Conservation (phyloP, 441 rosid genomes). For the Euphorbia corollata region DNA sequence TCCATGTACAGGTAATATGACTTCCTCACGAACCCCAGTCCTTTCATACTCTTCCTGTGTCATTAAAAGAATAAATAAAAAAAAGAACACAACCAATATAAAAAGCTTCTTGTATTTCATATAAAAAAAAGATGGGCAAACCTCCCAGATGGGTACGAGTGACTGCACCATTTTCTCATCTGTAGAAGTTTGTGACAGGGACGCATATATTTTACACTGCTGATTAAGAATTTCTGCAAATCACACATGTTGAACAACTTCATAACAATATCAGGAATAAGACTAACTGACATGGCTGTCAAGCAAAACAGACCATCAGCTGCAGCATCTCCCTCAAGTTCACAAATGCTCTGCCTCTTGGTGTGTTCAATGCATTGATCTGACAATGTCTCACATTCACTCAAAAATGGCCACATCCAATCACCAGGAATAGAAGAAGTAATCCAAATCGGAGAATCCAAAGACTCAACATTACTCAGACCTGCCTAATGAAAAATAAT, state of each 20-base stretch:
- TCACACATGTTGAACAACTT: slow-evolving; percentile 17
- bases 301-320: slow-evolving; percentile 53
- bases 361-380: slow-evolving; percentile 33
- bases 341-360: slow-evolving; percentile 73
- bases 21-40: slow-evolving; percentile 52
- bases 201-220: slow-evolving; percentile 47
- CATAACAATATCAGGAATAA: slow-evolving; percentile 17
- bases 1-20: slow-evolving; percentile 56
- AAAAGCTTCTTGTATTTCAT: slow-evolving; percentile 5
- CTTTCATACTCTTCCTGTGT: slow-evolving; percentile 80
- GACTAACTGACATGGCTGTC: slow-evolving; percentile 9
- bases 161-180: slow-evolving; percentile 95
- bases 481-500: slow-evolving; percentile 51
- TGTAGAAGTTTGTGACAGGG: slow-evolving; percentile 66
- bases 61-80: slow-evolving; percentile 20
- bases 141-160: slow-evolving; percentile 98
- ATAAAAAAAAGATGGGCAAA: slow-evolving; percentile 26
- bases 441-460: slow-evolving; percentile 54
- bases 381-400: slow-evolving; percentile 39
- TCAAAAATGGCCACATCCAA: slow-evolving; percentile 64
- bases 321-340: slow-evolving; percentile 88
- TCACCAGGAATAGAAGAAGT: slow-evolving; percentile 67
- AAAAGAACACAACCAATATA: slow-evolving; percentile 16
- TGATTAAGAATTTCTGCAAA: slow-evolving; percentile 77
- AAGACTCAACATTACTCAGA: slow-evolving; percentile 35